phyloP scores from a whole-genome alignment of 331 rosid species.

The Malus hybrid region DNA sequence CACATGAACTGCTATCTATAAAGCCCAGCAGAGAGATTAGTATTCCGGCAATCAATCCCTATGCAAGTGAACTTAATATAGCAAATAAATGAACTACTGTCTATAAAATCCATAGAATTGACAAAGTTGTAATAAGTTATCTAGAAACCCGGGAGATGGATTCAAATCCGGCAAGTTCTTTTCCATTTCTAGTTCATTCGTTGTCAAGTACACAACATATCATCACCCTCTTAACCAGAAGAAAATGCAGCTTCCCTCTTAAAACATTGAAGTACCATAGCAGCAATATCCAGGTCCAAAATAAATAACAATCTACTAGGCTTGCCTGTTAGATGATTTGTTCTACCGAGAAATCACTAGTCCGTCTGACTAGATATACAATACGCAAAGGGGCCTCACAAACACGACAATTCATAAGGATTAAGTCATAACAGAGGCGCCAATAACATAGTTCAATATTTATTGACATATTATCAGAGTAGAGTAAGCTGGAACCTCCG shows the following conservation, averaged over 20 bases:
- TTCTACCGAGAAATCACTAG: not conserved
- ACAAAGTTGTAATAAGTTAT: not conserved
- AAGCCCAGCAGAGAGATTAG: not conserved
- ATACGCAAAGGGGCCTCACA: conserved; percentile 9
- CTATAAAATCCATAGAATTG: not conserved
- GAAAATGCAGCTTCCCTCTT: not conserved
- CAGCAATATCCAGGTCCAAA: conserved; percentile 10
- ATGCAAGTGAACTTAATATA: not conserved
- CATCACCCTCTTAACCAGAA: conserved; percentile 4
- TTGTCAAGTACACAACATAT: conserved; percentile 3
- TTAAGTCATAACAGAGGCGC: conserved; percentile 20
- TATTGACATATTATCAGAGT: conserved; percentile 20
- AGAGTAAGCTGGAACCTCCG: conserved; percentile 24
- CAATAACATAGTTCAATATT: conserved; percentile 23
- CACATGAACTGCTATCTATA: not conserved
- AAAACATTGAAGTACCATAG: conserved; percentile 7
- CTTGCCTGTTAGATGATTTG: conserved; percentile 11
- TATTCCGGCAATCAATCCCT: not conserved
- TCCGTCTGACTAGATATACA: conserved; percentile 2
- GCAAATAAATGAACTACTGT: not conserved
- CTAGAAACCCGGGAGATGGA: not conserved
- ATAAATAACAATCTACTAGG: conserved; percentile 7
- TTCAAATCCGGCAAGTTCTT: not conserved
- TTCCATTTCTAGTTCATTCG: not conserved
- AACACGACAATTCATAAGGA: conserved; percentile 14